Base-by-base conservation (phyloP, 306 rosid genomes). In the Spatholobus suberectus region DNA sequence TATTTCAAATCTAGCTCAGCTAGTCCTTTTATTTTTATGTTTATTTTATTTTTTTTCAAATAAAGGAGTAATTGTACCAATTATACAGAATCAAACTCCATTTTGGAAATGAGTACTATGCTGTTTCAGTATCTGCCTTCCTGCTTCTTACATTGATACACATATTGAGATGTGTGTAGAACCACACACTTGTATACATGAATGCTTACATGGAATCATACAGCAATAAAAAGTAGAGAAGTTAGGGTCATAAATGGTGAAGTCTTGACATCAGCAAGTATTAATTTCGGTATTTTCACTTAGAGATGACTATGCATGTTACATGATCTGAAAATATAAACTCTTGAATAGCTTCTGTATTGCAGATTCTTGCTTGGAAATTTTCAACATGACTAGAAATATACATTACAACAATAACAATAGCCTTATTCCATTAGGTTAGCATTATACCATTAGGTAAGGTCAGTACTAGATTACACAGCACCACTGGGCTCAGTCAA, bases 101-200 rank as follows among this genome's bases (percentile, higher is more conserved):
- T 81, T 40, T 38, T 68, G 32, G 24, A 26, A 69, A 75, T 18
- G 78, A 68, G 26, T 74, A 63, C 27, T 76, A 40, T 75, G 29
- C 20, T 23, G 68, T 37, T 75, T 74, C 66, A n/a, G 23, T 63
- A 27, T 35, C 32, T 5, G 23, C 26, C 49, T 59, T 75, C 55
- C n/a, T 6, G 26, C 69, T 24, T 0, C 47, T 27, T 72, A 29
- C 13, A 37, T 47, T 18, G 76, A 69, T 15, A 14, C 12, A 70
- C 70, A 35, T 40, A 58, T 9, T 40, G 38, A 38, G 62, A 58
- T 72, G 38, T 46, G 54, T 17, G 3, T 54, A 54, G 35, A 49
- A 80, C 14, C 43, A 38, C 29, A 32, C 46, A 8, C 40, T 52
- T 29, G 23, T 80, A 27, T 23, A 4, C 12, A 38, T 41, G 5